Base-by-base conservation (phyloP, 2,329 filamentous ascomycete genomes). In the Zymoseptoria pseudotritici region DNA sequence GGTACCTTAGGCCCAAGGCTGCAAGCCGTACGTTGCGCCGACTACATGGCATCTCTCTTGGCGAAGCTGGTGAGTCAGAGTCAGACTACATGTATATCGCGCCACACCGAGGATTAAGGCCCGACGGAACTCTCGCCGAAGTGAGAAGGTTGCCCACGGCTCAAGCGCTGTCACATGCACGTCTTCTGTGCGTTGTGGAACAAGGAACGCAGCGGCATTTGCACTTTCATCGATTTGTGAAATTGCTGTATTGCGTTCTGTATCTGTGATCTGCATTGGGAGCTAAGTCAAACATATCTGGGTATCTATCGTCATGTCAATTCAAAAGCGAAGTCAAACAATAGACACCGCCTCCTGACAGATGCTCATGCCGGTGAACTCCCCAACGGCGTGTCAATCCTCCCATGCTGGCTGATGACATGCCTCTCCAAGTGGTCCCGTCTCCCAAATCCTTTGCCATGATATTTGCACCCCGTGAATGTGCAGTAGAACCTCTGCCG, bases 391-490 rank as follows among this genome's bases (percentile, higher is more conserved):
- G 61, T 61, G 19, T 66, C 64, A 8, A 58, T 54, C n/a, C 36
- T 46, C 10, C 63, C 60, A 57, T 67, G 65, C 29, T 65, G 62
- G n/a, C 55, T 63, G 2, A 36, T 46, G 9, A 66, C 22, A 53
- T 67, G 65, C 4, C 65, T 58, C 29, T 67, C 63, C 4, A 67
- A 57, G 54, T 67, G 65, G 55, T 67, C 65, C 29, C 61, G 61
- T 11, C 65, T 24, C 1, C 65, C 63, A 49, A 67, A 67, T 1
- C 65, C 65, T 42, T 62, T 64, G 19, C 36, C 56, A 24, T 60
- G 46, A 51, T 65, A 67, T 24, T 67, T 67, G 56, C 65, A 67
- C 3, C 56, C 61, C 10, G 26, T n/a, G 21, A 62, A 58, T 6
- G 42, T 54, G 50, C 65, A 67, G 46, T 61, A 59, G 58, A 50